phyloP scores from a whole-genome alignment of 345 rosid species.

The Linum lewisii region DNA sequence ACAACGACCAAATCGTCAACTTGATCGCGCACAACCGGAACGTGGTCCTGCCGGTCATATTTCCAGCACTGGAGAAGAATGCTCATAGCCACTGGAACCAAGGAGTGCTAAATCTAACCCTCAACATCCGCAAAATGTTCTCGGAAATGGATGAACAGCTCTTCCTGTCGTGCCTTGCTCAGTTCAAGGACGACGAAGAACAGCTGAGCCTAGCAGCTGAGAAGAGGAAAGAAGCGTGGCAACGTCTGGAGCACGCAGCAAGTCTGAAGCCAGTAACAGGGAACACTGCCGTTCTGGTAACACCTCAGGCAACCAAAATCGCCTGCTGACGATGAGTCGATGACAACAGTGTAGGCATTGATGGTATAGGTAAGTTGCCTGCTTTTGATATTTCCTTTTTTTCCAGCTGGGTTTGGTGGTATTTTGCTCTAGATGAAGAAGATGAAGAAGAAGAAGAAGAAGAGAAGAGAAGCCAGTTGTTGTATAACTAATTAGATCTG shows the following conservation, averaged over 20 bases:
- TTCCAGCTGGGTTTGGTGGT: neutral
- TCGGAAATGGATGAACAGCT: constrained; percentile 66
- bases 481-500: neutral
- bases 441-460: too few species aligned
- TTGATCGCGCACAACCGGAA: constrained; percentile 60
- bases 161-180: constrained; percentile 52
- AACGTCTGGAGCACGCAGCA: constrained; percentile 51
- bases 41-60: constrained; percentile 53
- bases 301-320: neutral
- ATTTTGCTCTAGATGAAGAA: neutral
- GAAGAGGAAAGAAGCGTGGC: constrained; percentile 60
- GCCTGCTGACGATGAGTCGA: neutral
- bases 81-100: constrained; percentile 73
- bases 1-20: constrained; percentile 79
- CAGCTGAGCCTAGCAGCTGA: constrained; percentile 33
- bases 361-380: neutral
- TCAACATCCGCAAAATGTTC: constrained; percentile 63
- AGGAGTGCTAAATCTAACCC: constrained; percentile 57
- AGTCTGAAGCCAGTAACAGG: constrained; percentile 53
- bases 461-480: neutral
- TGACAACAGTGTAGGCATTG: neutral
- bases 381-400: neutral
- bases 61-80: constrained; percentile 69
- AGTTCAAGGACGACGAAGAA: constrained; percentile 50
- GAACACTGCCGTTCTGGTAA: constrained; percentile 51